phyloP scores from a whole-genome alignment of 495 filamentous ascomycete genomes.

The Glonium stellatum region DNA sequence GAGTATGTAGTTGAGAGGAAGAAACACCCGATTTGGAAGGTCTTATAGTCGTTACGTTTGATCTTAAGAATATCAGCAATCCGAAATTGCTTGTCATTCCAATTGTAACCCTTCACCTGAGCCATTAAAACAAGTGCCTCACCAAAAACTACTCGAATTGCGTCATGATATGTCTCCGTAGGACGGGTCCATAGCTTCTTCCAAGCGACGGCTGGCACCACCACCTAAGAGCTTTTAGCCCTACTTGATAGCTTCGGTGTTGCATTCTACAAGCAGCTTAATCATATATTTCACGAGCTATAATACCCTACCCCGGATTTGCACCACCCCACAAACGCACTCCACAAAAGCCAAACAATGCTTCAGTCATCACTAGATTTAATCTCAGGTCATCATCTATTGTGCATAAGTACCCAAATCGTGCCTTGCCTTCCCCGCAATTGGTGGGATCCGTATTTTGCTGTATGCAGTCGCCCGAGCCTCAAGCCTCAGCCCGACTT shows the following conservation, averaged over 20 bases:
- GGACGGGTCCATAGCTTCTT: too few species aligned
- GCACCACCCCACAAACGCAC: not conserved
- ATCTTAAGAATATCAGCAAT: not conserved
- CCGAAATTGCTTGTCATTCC: not conserved
- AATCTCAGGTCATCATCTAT: not conserved
- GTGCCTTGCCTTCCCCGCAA: not conserved
- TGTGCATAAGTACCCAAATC: not conserved
- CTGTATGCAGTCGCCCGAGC: not conserved
- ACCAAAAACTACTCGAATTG: too few species aligned
- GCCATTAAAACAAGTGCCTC: not conserved
- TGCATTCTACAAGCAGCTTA: too few species aligned
- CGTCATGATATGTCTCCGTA: too few species aligned
- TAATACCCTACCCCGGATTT: too few species aligned
- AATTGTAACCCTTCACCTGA: not conserved
- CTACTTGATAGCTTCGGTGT: too few species aligned
- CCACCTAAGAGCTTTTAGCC: too few species aligned
- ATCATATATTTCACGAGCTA: too few species aligned
- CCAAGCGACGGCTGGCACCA: too few species aligned
- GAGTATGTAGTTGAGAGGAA: constrained; percentile 1
- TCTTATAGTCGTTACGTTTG: not conserved
- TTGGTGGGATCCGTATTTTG: not conserved
- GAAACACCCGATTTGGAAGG: not conserved
- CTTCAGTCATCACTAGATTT: not conserved
- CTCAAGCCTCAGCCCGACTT: not conserved
- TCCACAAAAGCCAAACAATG: not conserved